Evolutionary conservation across 2,329 filamentous ascomycete species (phyloP).

Genomic region (Scedosporium boydii): DNA sequence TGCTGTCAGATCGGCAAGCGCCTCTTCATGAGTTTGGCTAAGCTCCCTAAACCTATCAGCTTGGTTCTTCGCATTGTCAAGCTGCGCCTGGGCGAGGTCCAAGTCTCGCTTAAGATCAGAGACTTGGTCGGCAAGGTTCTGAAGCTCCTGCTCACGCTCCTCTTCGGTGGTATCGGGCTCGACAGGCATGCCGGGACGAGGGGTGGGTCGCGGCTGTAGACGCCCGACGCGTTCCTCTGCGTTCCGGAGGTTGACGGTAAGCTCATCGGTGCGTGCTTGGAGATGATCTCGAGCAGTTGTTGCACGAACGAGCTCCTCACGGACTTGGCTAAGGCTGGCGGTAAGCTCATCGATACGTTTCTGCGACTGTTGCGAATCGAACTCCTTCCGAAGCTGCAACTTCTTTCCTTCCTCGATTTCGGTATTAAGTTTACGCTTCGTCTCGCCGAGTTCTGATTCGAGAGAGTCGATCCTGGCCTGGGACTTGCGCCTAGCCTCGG

Average conservation of each 20-base stretch:
- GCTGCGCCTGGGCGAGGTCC: slow-evolving; percentile 67
- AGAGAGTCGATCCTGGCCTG: slow-evolving; percentile 69
- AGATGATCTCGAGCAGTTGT: slow-evolving; percentile 88
- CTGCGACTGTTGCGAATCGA: slow-evolving; percentile 77
- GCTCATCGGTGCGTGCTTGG: slow-evolving; percentile 78
- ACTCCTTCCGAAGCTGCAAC: slow-evolving; percentile 74
- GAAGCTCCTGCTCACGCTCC: slow-evolving; percentile 50
- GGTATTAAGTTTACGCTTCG: slow-evolving; percentile 73
- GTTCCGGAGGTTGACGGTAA: slow-evolving; percentile 78
- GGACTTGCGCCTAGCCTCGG: slow-evolving; percentile 70
- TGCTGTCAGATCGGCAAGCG: slow-evolving; percentile 66
- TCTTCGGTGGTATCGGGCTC: slow-evolving; percentile 32
- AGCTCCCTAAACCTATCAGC: slow-evolving; percentile 83
- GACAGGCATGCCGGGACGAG: slow-evolving; percentile 36
- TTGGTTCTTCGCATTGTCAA: slow-evolving; percentile 72
- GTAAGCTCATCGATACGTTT: slow-evolving; percentile 90
- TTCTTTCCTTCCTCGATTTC: slow-evolving; percentile 82
- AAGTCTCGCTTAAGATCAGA: slow-evolving; percentile 81
- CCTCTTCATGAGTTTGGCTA: slow-evolving; percentile 79
- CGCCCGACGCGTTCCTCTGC: slow-evolving; percentile 81
- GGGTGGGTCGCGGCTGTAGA: slow-evolving; percentile 69
- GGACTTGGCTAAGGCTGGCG: slow-evolving; percentile 64
- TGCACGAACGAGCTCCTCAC: slow-evolving; percentile 75
- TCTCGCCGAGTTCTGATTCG: slow-evolving; percentile 66
- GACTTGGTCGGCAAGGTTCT: slow-evolving; percentile 76